Base-by-base conservation (phyloP, 805 yeast genomes). In the Scheffersomyces amazonensis region DNA sequence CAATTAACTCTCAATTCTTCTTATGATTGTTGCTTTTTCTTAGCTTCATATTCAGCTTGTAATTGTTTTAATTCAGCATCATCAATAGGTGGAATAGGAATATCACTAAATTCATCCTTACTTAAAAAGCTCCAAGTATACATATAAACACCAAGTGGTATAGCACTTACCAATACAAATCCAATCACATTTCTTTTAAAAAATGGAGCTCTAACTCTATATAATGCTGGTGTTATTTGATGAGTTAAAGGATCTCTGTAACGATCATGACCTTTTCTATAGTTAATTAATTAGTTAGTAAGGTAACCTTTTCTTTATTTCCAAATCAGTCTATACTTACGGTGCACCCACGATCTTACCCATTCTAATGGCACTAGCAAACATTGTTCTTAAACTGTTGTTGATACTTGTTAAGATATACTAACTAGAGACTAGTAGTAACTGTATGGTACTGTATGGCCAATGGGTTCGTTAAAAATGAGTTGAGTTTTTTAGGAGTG, bases 221-320 rank as follows among this genome's bases (percentile, higher is more conserved):
- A 71, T 73, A 91, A 80, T 5, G 96, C 96, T 12, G 96, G 96
- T 1, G 96, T 87, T 91, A 89, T 89, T 55, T 83, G 83, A 64
- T 78, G 83, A 23, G 90, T 85, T 47, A 69, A 66, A 25, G 80
- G 83, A 60, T 85, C 87, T 47, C 72, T 64, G 49, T 69, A 69
- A 40, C 67, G 64, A 47, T 56, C 58, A 47, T 69, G 75, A 29
- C 68, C 66, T 49, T 67, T 68, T 55, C 75, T 69, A 35, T 5
- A 32, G 12, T 24, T 20, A 10, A 20, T 20, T 20, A 7, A 10
- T 20, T 20, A 20, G 23, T 20, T 20, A 7, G 23, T 7, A 7
- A 7, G 23, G 6, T 20, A 10, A 20, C 10, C 10, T 6, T 20
- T 20, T 20, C 6, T 10, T 20, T 20, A 10, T 20, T 20, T 20